Percentiles rank a stretch among this genome's conserved stretches.
These are phyloP conservation scores for Penicillium sumatraense DNA, from an alignment of 2,329 filamentous ascomycete genomes.

Conservation along the genomic window DNA sequence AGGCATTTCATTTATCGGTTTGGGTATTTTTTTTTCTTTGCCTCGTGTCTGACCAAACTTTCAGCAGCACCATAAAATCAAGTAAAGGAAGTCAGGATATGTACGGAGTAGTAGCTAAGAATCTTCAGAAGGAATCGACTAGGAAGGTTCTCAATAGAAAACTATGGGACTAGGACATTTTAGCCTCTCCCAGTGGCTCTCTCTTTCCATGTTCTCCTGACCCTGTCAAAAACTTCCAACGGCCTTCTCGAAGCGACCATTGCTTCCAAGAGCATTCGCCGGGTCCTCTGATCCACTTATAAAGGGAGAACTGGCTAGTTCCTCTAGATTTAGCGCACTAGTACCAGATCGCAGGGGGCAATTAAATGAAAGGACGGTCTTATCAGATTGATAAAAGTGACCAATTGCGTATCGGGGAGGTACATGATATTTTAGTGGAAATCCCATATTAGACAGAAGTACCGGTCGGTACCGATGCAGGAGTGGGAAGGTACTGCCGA, in stretches of 20 bases:
- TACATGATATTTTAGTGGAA: background rate
- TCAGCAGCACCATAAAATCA: no score
- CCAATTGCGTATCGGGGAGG: background rate
- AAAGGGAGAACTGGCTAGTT: background rate
- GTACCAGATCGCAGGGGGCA: conserved; percentile 12
- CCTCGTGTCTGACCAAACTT: no score
- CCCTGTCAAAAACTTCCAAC: background rate
- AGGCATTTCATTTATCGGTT: background rate
- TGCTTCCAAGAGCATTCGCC: background rate
- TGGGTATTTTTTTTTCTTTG: background rate
- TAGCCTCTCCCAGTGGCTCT: background rate
- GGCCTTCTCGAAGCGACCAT: conserved; percentile 12
- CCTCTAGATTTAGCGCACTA: conserved; percentile 10
- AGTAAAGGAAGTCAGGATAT: no score
- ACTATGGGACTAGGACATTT: background rate
- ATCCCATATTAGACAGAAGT: background rate
- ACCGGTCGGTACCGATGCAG: conserved; percentile 2
- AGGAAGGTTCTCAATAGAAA: background rate
- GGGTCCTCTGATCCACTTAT: conserved; percentile 7
- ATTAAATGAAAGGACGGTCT: conserved; percentile 4
- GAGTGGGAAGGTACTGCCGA: background rate
- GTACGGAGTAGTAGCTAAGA: background rate
- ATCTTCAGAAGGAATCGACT: background rate
- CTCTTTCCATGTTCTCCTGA: background rate
- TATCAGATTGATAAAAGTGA: conserved; percentile 24